Percentiles rank a stretch among this genome's conserved stretches.
Conservation (phyloP, 176 grass and related monocot species). For the Coix lacrymajobi region DNA sequence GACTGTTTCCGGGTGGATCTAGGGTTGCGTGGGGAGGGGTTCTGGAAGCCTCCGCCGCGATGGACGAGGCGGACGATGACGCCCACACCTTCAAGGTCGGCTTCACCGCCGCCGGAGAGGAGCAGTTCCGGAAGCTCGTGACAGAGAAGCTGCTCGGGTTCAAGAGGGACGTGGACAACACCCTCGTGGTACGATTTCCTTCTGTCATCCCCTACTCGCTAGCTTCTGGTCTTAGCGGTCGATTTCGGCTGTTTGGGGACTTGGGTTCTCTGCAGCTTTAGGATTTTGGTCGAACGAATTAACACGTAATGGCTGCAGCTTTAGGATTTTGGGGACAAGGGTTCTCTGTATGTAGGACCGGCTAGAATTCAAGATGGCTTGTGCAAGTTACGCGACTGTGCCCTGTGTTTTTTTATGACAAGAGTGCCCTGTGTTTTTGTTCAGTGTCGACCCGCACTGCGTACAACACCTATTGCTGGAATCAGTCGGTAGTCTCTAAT, state of each 20-base stretch:
- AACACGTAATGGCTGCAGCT: neutral
- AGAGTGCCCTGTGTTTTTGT: neutral
- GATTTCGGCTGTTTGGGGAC: neutral
- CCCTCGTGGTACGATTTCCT: slow-evolving; percentile 41
- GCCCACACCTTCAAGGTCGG: slow-evolving; percentile 20
- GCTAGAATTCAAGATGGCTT: neutral
- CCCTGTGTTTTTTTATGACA: neutral
- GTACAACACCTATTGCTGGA: neutral
- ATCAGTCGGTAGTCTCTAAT: neutral
- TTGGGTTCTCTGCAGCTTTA: neutral
- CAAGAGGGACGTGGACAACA: slow-evolving; percentile 1
- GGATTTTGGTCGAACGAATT: neutral
- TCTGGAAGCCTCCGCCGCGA: slow-evolving; percentile 30
- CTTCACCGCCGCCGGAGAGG: slow-evolving; percentile 37
- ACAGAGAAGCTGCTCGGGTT: slow-evolving; percentile 60
- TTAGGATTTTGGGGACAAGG: neutral
- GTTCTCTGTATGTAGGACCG: neutral
- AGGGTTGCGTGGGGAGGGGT: slow-evolving; percentile 41
- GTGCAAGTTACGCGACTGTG: neutral
- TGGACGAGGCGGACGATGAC: slow-evolving; percentile 45
- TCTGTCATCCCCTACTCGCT: neutral
- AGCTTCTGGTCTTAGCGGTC: neutral
- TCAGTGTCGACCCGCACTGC: neutral
- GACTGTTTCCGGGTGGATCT: slow-evolving; percentile 43
- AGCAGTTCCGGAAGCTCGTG: slow-evolving; percentile 37